A percentile compares a stretch with the other conserved stretches of the same genome.
Evolutionary conservation across 495 filamentous ascomycete genomes (phyloP).

Genomic region (Geopyxis carbonaria): DNA sequence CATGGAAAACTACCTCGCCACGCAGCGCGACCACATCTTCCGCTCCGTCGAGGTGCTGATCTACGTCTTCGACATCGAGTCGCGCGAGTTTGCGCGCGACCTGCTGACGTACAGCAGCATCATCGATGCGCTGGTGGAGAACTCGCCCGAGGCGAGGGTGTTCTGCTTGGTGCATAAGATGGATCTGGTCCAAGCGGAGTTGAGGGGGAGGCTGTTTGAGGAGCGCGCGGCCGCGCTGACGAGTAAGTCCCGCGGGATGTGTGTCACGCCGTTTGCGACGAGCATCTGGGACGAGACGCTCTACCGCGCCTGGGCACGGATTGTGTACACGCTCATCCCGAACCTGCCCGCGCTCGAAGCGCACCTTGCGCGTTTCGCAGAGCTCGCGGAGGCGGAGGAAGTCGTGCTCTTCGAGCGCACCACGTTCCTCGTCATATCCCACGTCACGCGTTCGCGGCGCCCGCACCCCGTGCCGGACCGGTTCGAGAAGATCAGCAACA

Average conservation of each 20-base stretch:
- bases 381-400: slow-evolving; percentile 78
- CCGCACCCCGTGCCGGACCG: slow-evolving; percentile 79
- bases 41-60: slow-evolving; percentile 90
- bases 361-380: slow-evolving; percentile 59
- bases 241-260: slow-evolving; percentile 50
- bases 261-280: slow-evolving; percentile 63
- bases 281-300: slow-evolving; percentile 97
- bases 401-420: slow-evolving; percentile 90
- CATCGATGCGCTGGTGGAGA: slow-evolving; percentile 68
- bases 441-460: slow-evolving; percentile 50
- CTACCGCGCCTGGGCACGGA: slow-evolving; percentile 95
- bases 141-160: slow-evolving; percentile 63
- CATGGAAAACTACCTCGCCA: slow-evolving; percentile 90
- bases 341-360: slow-evolving; percentile 80
- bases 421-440: slow-evolving; percentile 83
- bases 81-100: slow-evolving; percentile 78
- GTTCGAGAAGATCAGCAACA: slow-evolving; percentile 85
- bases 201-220: slow-evolving; percentile 63
- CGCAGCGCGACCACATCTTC: slow-evolving; percentile 91
- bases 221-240: slow-evolving; percentile 57
- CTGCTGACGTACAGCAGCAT: slow-evolving; percentile 75
- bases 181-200: slow-evolving; percentile 75
- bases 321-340: slow-evolving; percentile 89
- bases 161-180: slow-evolving; percentile 97
- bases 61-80: slow-evolving; percentile 98